Evolutionary conservation across 2,329 filamentous ascomycete species (phyloP).

Genomic region (Xylariaceae sp.): DNA sequence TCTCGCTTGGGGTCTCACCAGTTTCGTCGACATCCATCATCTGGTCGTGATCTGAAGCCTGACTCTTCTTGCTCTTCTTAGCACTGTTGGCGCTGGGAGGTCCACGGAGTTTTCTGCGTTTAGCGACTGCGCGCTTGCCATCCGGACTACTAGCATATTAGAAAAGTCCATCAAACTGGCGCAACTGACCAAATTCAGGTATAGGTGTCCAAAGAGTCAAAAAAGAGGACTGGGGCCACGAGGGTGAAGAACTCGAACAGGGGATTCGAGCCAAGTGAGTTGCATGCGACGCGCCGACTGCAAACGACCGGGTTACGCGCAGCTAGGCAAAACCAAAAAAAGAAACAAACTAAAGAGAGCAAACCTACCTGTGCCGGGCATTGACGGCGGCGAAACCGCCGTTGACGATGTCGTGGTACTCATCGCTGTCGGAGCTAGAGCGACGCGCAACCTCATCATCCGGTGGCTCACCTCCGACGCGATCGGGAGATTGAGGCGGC

Average conservation of each 20-base stretch:
- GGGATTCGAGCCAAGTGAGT: not conserved
- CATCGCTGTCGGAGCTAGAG: not conserved
- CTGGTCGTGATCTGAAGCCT: not conserved
- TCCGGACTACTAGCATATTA: conserved; percentile 1
- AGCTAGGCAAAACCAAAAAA: no score
- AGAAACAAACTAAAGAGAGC: no score
- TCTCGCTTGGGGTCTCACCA: not conserved
- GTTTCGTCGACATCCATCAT: not conserved
- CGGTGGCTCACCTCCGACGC: not conserved
- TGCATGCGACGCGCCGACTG: no score
- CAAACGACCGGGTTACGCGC: no score
- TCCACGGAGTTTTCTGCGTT: not conserved
- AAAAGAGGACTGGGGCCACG: not conserved
- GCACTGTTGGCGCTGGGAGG: not conserved
- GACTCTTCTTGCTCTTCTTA: not conserved
- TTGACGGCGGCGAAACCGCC: not conserved
- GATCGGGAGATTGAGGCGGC: not conserved
- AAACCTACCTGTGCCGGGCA: not conserved
- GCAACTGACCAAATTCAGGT: not conserved
- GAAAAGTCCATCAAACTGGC: not conserved
- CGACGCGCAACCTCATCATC: not conserved
- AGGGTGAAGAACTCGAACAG: not conserved
- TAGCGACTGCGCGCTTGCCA: not conserved
- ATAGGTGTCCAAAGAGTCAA: not conserved
- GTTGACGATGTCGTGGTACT: not conserved